Conservation (phyloP, 306 rosid species). For the Senna tora region DNA sequence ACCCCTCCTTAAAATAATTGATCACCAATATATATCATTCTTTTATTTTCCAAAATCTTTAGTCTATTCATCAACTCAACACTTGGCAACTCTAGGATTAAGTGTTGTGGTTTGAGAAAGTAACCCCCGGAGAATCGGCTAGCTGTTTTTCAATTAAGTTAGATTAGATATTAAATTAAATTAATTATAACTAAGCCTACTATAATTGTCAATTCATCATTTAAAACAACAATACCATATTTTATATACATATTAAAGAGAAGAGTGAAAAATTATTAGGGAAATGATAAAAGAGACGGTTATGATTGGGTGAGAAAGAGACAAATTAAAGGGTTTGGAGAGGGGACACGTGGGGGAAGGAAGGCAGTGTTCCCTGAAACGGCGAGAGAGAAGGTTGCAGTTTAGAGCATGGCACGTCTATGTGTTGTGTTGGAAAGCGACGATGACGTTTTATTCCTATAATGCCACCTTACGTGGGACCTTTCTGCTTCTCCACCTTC, state of each 20-base stretch:
- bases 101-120: constrained; percentile 4
- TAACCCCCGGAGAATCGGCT: not conserved
- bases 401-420: constrained; percentile 36
- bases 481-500: not conserved
- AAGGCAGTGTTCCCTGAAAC: constrained; percentile 7
- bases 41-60: not conserved
- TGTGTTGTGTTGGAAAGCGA: constrained; percentile 17
- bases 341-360: constrained; percentile 16
- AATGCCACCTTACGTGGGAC: not conserved
- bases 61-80: constrained; percentile 19
- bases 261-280: not conserved
- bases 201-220: not conserved
- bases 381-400: constrained; percentile 28
- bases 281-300: not conserved
- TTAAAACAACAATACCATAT: not conserved
- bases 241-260: not conserved
- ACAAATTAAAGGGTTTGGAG: not conserved
- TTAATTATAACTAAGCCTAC: not conserved
- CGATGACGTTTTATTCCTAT: constrained; percentile 9
- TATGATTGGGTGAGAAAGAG: not conserved
- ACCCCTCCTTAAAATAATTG: constrained; percentile 21
- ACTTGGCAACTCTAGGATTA: constrained; percentile 27
- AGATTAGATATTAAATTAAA: not conserved
- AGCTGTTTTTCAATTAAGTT: not conserved
- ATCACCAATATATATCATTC: not conserved